Evolutionary conservation across 2,329 filamentous ascomycete species (phyloP), one percentile per base, ranked within the genome.

Genomic region (Fusarium anthophilum): DNA sequence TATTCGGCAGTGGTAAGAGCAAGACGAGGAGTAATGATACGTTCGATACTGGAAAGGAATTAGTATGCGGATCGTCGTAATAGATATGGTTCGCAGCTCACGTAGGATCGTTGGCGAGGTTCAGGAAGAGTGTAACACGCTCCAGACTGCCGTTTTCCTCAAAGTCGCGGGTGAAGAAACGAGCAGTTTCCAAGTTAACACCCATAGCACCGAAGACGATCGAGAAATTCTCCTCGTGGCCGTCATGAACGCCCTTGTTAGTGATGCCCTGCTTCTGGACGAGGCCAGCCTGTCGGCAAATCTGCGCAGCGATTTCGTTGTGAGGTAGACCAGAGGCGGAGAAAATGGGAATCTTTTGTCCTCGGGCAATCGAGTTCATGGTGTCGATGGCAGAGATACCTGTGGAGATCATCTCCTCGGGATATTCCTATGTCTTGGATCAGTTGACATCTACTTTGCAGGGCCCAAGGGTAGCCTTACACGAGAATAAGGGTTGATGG

Each of bases 131-230:
- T 13, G 97, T 98, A 78, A 94, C 92, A 86, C 96, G 94, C 87
- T 98, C 96, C 92, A 99, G 91, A 86, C 94, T 97, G 78, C 97
- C 97, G 85, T 99, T 99, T 90, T 99, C 95, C 85, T 99, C 96
- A 81, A 99, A 99, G 81, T 99, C 96, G 76, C 94, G 91, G 43
- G 96, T 98, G 88, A 99, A 99, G 91, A 99, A 99, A 79, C 96
- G 93, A 79, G 93, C 94, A 38, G 96, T 99, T 84, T 99, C 96
- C 92, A 99, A 91, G 88, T 99, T 99, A 79, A 99, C 96, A 95
- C 96, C 96, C 96, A 99, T 99, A 81, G 96, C 96, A 82, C 94
- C 97, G 82, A 99, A 99, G 66, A 99, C 96, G 80, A 99, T 99
- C 70, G 95, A 98, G 90, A 99, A 99, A 88, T 99, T 99, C 81